phyloP scores from a whole-genome alignment of 2,329 filamentous ascomycete species.

The Geosmithia morbida region DNA sequence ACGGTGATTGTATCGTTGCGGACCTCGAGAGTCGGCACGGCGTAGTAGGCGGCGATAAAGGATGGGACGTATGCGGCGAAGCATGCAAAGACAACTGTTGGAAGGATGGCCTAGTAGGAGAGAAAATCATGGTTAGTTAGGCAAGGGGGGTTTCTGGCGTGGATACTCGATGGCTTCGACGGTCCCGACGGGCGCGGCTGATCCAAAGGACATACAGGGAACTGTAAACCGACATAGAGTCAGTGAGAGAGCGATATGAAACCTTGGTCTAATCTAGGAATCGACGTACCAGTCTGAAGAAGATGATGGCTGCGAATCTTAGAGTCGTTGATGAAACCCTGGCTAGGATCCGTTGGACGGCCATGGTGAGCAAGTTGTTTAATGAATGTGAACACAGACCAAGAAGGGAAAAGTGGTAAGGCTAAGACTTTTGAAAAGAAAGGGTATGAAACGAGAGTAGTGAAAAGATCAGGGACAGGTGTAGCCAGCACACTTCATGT shows the following conservation, averaged over 20 bases:
- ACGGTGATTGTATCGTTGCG: slow-evolving; percentile 48
- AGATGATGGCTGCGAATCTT: slow-evolving; percentile 19
- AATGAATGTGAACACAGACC: not conserved
- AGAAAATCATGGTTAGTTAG: slow-evolving; percentile 13
- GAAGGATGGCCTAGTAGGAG: slow-evolving; percentile 20
- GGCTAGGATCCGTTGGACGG: slow-evolving; percentile 14
- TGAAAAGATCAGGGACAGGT: not conserved
- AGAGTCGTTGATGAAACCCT: slow-evolving; percentile 20
- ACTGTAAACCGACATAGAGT: slow-evolving; percentile 9
- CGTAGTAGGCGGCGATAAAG: slow-evolving; percentile 44
- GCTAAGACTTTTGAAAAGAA: not conserved
- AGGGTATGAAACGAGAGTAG: not conserved
- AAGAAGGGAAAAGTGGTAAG: not conserved
- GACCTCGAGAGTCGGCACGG: slow-evolving; percentile 40
- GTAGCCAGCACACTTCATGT: not conserved
- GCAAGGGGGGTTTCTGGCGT: not conserved
- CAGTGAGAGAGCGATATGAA: not conserved
- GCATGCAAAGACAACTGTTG: slow-evolving; percentile 43
- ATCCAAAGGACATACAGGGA: slow-evolving; percentile 16
- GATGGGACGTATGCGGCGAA: slow-evolving; percentile 52
- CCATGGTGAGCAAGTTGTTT: slow-evolving; percentile 9
- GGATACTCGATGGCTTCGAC: not conserved
- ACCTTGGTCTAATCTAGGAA: not conserved
- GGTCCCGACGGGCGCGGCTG: no score
- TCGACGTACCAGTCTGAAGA: slow-evolving; percentile 19